Evolutionary conservation across 805 yeast species (phyloP), one percentile per base, ranked within the genome.

Genomic region (Zygotorulaspora florentina): DNA sequence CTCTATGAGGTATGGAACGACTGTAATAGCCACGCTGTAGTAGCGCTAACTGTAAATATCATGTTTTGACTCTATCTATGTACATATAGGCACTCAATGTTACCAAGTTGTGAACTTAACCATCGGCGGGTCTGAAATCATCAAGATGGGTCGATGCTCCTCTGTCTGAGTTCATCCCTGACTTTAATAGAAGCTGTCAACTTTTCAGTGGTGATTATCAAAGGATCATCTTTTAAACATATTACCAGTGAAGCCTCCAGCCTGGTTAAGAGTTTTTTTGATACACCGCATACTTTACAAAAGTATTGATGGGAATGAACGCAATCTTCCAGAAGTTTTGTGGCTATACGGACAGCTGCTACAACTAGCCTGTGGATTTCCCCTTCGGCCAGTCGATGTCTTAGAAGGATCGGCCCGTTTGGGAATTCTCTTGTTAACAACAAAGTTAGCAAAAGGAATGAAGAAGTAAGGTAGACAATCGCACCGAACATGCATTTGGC

Each of bases 321-420:
- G 20, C 67, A 59, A 54, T 76, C 81, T 51, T 76, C 80, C 7
- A 73, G 55, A n/a, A 68, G 56, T 53, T 76, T 76, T 29, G 74
- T 67, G 8, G 79, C 73, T 1, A 75, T 55, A 4, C 79, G 58
- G 15, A 74, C 61, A 10, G 72, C 62, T 0, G 78, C 76, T 28
- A 74, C 62, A 11, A 74, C 65, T 20, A 76, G 45, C 12, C 80
- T 57, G 57, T 75, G 76, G 1, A 67, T 68, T 35, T 72, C 67
- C 7, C 57, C 54, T 0, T 58, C 57, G 12, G 72, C 54, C 9
- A 75, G 49, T 6, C 70, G 68, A 20, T 68, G 40, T 31, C 47
- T 55, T 17, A 59, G 42, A 15, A 48, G 36, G 1, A 55, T 30
- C 6, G 33, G 12, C 11, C 50, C 47, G 6, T 46, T 35, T 8